Evolutionary conservation across 2,329 filamentous ascomycete species (phyloP).

Genomic region (Ilyonectria robusta): DNA sequence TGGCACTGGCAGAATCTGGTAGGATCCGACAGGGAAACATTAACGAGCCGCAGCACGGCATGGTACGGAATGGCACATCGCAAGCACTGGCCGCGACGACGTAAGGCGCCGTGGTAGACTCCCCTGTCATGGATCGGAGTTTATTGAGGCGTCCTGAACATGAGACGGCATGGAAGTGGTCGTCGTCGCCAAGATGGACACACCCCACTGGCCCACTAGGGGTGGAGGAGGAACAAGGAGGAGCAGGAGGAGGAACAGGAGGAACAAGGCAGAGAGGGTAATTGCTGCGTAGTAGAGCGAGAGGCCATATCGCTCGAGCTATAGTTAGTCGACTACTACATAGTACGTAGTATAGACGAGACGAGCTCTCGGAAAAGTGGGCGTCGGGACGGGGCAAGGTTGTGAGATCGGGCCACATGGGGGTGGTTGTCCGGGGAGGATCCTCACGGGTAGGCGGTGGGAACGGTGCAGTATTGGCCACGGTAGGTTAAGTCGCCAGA

Average conservation of each 20-base stretch:
- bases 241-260: too few species aligned
- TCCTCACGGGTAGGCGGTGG: conserved; percentile 1
- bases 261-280: conserved; percentile 9
- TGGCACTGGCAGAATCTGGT: conserved; percentile 6
- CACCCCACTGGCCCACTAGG: conserved; percentile 26
- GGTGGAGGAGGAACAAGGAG: conserved; percentile 7
- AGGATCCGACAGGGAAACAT: conserved; percentile 5
- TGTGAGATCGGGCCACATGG: conserved; percentile 19
- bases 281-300: neutral
- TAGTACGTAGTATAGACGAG: conserved; percentile 16
- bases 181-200: conserved; percentile 18
- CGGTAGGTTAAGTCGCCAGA: conserved; percentile 18
- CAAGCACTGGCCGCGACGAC: conserved; percentile 33
- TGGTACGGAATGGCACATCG: conserved; percentile 20
- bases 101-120: conserved; percentile 27
- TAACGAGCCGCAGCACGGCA: conserved; percentile 19
- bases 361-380: conserved; percentile 14
- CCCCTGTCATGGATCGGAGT: conserved; percentile 44
- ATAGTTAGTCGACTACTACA: conserved; percentile 23
- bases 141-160: conserved; percentile 46
- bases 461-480: conserved; percentile 14
- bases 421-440: conserved; percentile 13
- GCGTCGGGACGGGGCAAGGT: conserved; percentile 11
- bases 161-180: conserved; percentile 46
- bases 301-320: conserved; percentile 16